Evolutionary conservation across 257 asterid species (phyloP), one percentile per base, ranked within the genome.

Genomic region (Ajuga chamaepitys): DNA sequence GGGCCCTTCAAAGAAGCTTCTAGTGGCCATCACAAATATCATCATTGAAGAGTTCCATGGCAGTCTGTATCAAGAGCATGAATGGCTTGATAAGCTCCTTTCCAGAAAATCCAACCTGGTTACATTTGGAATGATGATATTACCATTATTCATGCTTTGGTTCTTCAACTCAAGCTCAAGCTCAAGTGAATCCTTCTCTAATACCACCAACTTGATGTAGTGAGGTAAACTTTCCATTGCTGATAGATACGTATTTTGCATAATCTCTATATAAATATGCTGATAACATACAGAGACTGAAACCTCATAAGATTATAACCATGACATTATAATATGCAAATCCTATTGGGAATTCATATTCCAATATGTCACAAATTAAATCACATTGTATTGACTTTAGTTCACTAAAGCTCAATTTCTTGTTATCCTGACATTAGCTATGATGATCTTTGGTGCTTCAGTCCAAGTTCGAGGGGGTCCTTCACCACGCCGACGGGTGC

Each of bases 1-100:
- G 50, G 81, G 79, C 63, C 69, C 50, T 13, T 79, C 84, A 30
- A 82, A 77, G 84, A 82, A 68, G 74, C 66, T 90, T 66, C 62
- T 90, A 74, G 90, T 81, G 53, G 82, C 79, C 53, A 59, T 81
- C 52, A 44, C 84, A 38, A 74, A 70, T 9, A 16, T 64, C 54
- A 13, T 68, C 59, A 60, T 83, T 46, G 74, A 85, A 60, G 90
- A 84, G 58, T 28, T 77, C 24, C 38, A 32, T 40, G 86, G 72
- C 47, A 82, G 79, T 48, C 59, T 64, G 57, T 57, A 76, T 35
- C 79, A 74, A 56, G 87, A 84, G 62, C 74, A 67, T 54, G 86
- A 71, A 45, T 59, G 75, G 77, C 67, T 62, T 56, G 67, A 71
- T 44, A 70, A 71, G 28, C 68, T 77, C 61, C 50, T 70, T 5